A percentile compares a stretch with the other conserved stretches of the same genome.
Conservation (phyloP, 768 basidiomycete genomes). For the Leucocoprinus birnbaumii region DNA sequence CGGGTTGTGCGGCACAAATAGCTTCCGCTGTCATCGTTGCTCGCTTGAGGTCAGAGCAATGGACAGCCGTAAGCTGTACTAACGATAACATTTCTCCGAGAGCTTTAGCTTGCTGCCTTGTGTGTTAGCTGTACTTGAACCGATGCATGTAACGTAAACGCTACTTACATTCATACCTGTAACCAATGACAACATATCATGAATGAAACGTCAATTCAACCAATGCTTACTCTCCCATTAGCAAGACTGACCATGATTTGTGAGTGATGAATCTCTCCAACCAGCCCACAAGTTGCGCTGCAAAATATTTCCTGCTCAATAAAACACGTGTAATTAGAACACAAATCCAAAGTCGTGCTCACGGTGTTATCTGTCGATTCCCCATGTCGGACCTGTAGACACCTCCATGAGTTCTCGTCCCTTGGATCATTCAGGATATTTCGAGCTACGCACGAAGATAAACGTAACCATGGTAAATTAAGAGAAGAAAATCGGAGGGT, state of each 20-base stretch:
- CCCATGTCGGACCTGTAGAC: constrained; percentile 63
- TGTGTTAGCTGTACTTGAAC: not conserved
- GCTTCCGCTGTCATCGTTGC: constrained; percentile 60
- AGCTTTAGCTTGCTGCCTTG: constrained; percentile 57
- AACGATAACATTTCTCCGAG: constrained; percentile 50
- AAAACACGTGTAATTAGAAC: not conserved
- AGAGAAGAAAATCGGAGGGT: not conserved
- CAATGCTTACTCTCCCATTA: constrained; percentile 19
- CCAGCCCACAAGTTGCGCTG: constrained; percentile 62
- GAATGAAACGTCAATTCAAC: constrained; percentile 53
- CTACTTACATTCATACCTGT: not conserved
- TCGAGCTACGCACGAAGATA: constrained; percentile 33
- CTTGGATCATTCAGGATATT: not conserved
- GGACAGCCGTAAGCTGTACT: constrained; percentile 50
- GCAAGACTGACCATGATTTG: constrained; percentile 60
- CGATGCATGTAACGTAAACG: not conserved
- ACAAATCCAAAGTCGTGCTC: constrained; percentile 15
- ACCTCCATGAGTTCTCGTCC: not conserved
- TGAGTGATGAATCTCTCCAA: constrained; percentile 69
- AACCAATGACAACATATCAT: constrained; percentile 13
- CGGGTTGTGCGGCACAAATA: constrained; percentile 44
- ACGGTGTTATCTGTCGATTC: constrained; percentile 79
- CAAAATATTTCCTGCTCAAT: not conserved
- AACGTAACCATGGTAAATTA: constrained; percentile 29
- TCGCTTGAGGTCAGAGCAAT: constrained; percentile 67